Evolutionary conservation across 202 grass and related monocot genomes (phyloP).

Genomic region (Elaeis oleifera): DNA sequence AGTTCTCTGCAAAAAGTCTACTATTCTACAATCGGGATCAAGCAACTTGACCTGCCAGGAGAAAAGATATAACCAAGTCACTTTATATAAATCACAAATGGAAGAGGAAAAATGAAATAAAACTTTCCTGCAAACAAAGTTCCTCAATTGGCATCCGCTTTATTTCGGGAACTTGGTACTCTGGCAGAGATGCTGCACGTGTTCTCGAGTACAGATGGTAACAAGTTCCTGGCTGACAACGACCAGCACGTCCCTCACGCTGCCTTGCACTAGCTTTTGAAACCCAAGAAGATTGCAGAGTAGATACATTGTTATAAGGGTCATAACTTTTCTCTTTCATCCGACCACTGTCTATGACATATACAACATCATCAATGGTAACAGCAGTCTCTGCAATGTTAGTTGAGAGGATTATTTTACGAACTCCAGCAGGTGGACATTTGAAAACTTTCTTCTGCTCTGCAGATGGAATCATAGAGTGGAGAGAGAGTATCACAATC

Average conservation of each 20-base stretch:
- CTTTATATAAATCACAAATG: too few species aligned
- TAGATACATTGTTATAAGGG: slow-evolving; percentile 95
- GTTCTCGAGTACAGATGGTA: slow-evolving; percentile 92
- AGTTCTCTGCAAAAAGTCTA: slow-evolving; percentile 74
- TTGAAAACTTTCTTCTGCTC: slow-evolving; percentile 96
- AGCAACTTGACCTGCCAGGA: slow-evolving; percentile 73
- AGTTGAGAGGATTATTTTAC: slow-evolving; percentile 96
- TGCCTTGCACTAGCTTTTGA: slow-evolving; percentile 88
- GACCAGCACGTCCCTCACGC: slow-evolving; percentile 81
- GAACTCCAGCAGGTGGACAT: slow-evolving; percentile 45
- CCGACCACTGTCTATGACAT: slow-evolving; percentile 86
- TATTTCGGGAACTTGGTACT: slow-evolving; percentile 88
- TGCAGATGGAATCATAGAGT: slow-evolving; percentile 84
- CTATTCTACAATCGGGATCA: slow-evolving; percentile 58
- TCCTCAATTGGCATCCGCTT: slow-evolving; percentile 99
- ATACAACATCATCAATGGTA: slow-evolving; percentile 97
- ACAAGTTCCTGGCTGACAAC: slow-evolving; percentile 84
- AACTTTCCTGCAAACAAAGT: slow-evolving; percentile 77
- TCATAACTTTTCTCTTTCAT: slow-evolving; percentile 99
- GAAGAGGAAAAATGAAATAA: slow-evolving; percentile 13
- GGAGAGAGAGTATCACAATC: slow-evolving; percentile 69
- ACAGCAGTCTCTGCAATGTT: slow-evolving; percentile 97
- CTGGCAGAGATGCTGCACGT: slow-evolving; percentile 62
- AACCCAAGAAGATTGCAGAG: slow-evolving; percentile 90
- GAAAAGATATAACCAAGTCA: not conserved